Conservation (phyloP, 2,329 filamentous ascomycete species). For the Ophiostoma angusticollis region DNA sequence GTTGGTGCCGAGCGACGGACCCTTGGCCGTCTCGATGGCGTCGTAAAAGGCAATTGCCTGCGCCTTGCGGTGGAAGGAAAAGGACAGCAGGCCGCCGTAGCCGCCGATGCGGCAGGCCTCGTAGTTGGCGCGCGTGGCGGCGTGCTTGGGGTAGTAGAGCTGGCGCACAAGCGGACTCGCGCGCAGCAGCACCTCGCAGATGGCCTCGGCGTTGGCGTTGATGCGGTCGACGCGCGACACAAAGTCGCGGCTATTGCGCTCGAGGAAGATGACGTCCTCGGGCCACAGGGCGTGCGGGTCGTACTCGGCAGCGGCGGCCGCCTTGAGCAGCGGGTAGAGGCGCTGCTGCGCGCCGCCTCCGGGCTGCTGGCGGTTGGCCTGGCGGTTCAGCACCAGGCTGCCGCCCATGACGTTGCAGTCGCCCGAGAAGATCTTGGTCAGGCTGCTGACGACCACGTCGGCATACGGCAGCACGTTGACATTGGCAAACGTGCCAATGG, state of each 20-base stretch:
- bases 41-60: constrained; percentile 79
- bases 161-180: constrained; percentile 52
- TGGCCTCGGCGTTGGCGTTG: constrained; percentile 72
- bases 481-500: constrained; percentile 92
- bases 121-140: constrained; percentile 47
- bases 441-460: constrained; percentile 84
- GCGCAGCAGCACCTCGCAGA: constrained; percentile 62
- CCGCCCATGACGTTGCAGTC: constrained; percentile 99
- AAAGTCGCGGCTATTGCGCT: constrained; percentile 92
- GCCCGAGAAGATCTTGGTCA: constrained; percentile 95
- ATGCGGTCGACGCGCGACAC: constrained; percentile 68
- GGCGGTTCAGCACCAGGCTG: constrained; percentile 51
- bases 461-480: constrained; percentile 82
- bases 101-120: constrained; percentile 61
- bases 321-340: constrained; percentile 53
- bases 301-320: constrained; percentile 50
- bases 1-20: constrained; percentile 89
- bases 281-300: constrained; percentile 81
- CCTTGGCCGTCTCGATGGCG: constrained; percentile 75
- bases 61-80: constrained; percentile 58
- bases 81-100: constrained; percentile 80
- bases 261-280: constrained; percentile 88
- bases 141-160: constrained; percentile 79
- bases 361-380: no score
- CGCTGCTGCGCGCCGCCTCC: no score